These are phyloP conservation scores for Rostrohypoxylon terebratum DNA, from an alignment of 495 filamentous ascomycete genomes.

Conservation along the genomic window DNA sequence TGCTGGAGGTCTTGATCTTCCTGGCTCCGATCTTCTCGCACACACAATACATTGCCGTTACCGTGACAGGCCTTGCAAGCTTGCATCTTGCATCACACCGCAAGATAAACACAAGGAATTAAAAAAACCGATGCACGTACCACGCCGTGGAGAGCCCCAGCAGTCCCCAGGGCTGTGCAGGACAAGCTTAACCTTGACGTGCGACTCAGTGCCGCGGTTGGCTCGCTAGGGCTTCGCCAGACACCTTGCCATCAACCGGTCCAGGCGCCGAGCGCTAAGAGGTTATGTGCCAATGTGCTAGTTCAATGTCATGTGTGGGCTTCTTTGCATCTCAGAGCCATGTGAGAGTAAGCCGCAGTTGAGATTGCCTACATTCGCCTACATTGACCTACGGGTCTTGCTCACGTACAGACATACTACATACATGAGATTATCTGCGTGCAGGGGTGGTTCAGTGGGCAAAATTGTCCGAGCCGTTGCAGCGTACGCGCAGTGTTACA, in stretches of 20 bases:
- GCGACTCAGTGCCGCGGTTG: constrained; percentile 38
- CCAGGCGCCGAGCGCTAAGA: constrained; percentile 6
- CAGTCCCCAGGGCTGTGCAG: constrained; percentile 21
- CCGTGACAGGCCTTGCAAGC: constrained; percentile 41
- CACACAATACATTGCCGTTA: constrained; percentile 33
- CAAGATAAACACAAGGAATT: constrained; percentile 36
- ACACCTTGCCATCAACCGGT: constrained; percentile 28
- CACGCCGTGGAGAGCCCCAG: constrained; percentile 16
- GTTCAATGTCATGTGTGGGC: constrained; percentile 7
- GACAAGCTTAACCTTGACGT: constrained; percentile 36
- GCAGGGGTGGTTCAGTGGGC: constrained; percentile 42
- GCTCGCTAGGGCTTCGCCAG: constrained; percentile 40
- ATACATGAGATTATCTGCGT: constrained; percentile 41
- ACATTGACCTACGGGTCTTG: neutral
- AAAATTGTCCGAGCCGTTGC: constrained; percentile 51
- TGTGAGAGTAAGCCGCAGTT: constrained; percentile 18
- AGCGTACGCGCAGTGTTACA: constrained; percentile 41
- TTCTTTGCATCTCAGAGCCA: constrained; percentile 21
- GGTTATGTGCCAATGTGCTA: constrained; percentile 8
- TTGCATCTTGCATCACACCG: constrained; percentile 45
- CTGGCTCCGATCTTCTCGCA: constrained; percentile 42
- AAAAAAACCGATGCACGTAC: constrained; percentile 29
- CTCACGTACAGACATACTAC: neutral
- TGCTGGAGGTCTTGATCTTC: constrained; percentile 38
- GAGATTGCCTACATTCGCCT: constrained; percentile 35